Evolutionary conservation across 208 protist species (phyloP), one percentile per base, ranked within the genome.

Genomic region (Leishmania amazonensis): DNA sequence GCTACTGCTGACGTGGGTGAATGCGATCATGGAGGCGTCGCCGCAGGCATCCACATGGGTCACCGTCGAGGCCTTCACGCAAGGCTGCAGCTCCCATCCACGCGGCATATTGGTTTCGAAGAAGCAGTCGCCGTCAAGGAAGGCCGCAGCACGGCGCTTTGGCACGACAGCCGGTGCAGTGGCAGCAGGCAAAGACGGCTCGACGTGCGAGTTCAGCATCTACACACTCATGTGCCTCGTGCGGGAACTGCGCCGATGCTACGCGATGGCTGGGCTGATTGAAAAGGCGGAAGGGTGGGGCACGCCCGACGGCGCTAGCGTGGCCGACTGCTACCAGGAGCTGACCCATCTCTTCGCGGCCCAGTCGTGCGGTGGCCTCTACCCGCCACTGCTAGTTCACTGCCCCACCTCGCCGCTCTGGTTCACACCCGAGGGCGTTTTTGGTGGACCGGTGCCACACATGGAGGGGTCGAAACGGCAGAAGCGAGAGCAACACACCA

Each of bases 1-100:
- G 58, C 85, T 96, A 76, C 81, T 96, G 71, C 78, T 96, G 45
- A 80, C 84, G 64, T 96, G 93, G 93, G 89, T 94, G 65, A 96
- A 96, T 86, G 67, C 42, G 57, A 80, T 94, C 45, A 96, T 96
- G 93, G 81, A 84, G 68, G 85, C 80, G 2, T 86, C 81, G 28
- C 86, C 85, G 53, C 83, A 88, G 73, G 80, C 74, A 54, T 76
- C 82, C 51, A 78, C 73, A 35, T 90, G 87, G 87, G 62, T 87
- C 72, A 68, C 72, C 47, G 76, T 83, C 51, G 72, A 86, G 51
- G 71, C 60, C 54, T 83, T 86, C 54, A 75, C 45, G 75, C 67
- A 79, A 38, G 67, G 75, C 42, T 45, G 76, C 51, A 76, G 67
- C 0, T 64, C 76, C 2, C 74, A 76, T 17, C 76, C 62, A 54